Evolutionary conservation across 2,329 filamentous ascomycete species (phyloP).

Genomic region (Colletotrichum kahawae): DNA sequence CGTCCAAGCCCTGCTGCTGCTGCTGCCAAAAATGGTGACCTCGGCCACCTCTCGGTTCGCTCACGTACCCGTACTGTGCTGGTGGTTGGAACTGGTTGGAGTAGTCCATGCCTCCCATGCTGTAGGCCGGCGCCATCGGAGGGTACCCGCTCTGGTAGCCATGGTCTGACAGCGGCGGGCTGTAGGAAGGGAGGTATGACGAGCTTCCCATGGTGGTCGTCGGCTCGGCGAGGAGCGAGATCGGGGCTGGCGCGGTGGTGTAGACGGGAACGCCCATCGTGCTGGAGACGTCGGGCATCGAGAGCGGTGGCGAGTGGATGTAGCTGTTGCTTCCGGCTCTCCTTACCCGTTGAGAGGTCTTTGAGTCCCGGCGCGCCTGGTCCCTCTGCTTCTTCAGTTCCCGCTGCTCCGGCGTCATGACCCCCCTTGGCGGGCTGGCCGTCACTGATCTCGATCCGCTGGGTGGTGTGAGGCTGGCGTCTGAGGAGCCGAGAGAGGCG

Average conservation of each 20-base stretch:
- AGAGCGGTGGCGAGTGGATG: constrained; percentile 45
- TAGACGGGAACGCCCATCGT: constrained; percentile 54
- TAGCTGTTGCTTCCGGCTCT: constrained; percentile 53
- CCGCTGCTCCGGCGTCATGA: constrained; percentile 63
- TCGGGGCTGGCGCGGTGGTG: constrained; percentile 54
- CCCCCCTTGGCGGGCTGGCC: constrained; percentile 60
- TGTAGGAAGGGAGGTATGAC: constrained; percentile 56
- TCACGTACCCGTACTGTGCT: constrained; percentile 45
- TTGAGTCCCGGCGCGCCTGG: constrained; percentile 62
- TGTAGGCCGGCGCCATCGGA: constrained; percentile 43
- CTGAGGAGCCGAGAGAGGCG: constrained; percentile 52
- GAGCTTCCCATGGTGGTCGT: constrained; percentile 45
- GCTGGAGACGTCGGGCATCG: constrained; percentile 46
- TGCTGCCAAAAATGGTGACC: neutral
- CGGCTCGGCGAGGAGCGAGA: constrained; percentile 57
- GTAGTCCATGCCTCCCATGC: constrained; percentile 49
- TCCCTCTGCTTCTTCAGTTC: constrained; percentile 67
- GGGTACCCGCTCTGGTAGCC: constrained; percentile 34
- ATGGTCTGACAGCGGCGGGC: constrained; percentile 50
- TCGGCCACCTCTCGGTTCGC: neutral
- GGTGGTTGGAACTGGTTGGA: constrained; percentile 35
- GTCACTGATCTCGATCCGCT: constrained; percentile 57
- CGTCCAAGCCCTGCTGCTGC: neutral
- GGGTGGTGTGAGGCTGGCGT: constrained; percentile 57
- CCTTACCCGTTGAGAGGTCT: constrained; percentile 54